Percentiles rank a stretch among this genome's conserved stretches.
Conservation (phyloP, 1,284 basidiomycete genomes). For the Ceratorhiza oryzae-sativae region DNA sequence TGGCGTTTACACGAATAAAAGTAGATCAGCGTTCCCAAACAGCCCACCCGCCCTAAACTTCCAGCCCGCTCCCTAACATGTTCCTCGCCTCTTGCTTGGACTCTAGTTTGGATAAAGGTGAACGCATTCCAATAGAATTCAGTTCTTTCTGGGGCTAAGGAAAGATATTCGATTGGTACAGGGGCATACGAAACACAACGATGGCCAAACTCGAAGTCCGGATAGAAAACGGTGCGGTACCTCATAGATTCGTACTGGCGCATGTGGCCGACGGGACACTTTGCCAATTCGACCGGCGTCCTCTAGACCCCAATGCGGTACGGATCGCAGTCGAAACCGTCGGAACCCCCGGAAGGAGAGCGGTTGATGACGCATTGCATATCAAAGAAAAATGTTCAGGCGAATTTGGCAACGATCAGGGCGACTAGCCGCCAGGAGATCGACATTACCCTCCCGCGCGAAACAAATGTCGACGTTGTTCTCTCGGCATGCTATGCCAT, state of each 20-base stretch:
- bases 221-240: neutral
- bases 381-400: slow-evolving; percentile 54
- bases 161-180: slow-evolving; percentile 13
- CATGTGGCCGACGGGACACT: neutral
- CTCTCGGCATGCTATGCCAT: slow-evolving; percentile 22
- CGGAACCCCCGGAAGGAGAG: neutral
- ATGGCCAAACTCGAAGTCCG: slow-evolving; percentile 14
- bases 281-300: slow-evolving; percentile 21
- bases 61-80: neutral
- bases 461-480: neutral
- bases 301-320: neutral
- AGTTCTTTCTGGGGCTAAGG: neutral
- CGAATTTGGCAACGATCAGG: too few species aligned
- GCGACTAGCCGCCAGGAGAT: neutral
- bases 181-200: neutral
- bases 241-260: slow-evolving; percentile 14
- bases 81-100: neutral
- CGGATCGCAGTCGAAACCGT: neutral
- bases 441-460: neutral
- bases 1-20: slow-evolving; percentile 67
- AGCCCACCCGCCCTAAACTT: too few species aligned
- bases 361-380: neutral
- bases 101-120: neutral
- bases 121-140: neutral
- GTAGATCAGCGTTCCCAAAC: too few species aligned